These are phyloP conservation scores for Amesomyces nigricolor DNA, from an alignment of 2,329 filamentous ascomycete species.

Conservation along the genomic window DNA sequence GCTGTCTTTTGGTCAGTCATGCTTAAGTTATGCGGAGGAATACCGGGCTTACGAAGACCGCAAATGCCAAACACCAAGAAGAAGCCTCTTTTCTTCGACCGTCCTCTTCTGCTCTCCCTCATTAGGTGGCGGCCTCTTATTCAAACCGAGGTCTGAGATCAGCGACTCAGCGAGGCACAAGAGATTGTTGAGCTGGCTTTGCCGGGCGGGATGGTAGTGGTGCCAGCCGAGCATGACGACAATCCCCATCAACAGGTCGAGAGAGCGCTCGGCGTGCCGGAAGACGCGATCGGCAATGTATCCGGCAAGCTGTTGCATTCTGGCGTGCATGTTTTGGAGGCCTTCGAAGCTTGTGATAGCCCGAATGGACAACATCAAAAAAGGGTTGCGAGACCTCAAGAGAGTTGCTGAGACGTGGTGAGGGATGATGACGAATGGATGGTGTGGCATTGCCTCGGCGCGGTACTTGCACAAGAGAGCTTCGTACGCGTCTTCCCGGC, in stretches of 20 bases:
- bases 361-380: constrained; percentile 44
- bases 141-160: constrained; percentile 28
- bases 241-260: constrained; percentile 46
- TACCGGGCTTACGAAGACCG: constrained; percentile 42
- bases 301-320: constrained; percentile 44
- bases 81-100: constrained; percentile 47
- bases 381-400: constrained; percentile 38
- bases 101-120: constrained; percentile 37
- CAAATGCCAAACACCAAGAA: constrained; percentile 51
- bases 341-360: constrained; percentile 47
- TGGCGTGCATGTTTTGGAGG: constrained; percentile 43
- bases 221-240: constrained; percentile 47
- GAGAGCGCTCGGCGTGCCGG: constrained; percentile 43
- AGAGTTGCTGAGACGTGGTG: constrained; percentile 32
- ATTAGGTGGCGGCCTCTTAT: constrained; percentile 23
- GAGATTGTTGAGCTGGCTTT: constrained; percentile 48
- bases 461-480: constrained; percentile 41
- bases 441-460: constrained; percentile 37
- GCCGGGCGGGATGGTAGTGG: constrained; percentile 50
- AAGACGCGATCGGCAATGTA: constrained; percentile 45
- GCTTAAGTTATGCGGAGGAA: too few species aligned
- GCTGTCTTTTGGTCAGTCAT: not conserved
- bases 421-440: constrained; percentile 45
- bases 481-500: constrained; percentile 41
- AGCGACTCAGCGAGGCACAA: constrained; percentile 44